phyloP scores from a whole-genome alignment of 192 early-diverging fungal species.

The Funneliformis mosseae region DNA sequence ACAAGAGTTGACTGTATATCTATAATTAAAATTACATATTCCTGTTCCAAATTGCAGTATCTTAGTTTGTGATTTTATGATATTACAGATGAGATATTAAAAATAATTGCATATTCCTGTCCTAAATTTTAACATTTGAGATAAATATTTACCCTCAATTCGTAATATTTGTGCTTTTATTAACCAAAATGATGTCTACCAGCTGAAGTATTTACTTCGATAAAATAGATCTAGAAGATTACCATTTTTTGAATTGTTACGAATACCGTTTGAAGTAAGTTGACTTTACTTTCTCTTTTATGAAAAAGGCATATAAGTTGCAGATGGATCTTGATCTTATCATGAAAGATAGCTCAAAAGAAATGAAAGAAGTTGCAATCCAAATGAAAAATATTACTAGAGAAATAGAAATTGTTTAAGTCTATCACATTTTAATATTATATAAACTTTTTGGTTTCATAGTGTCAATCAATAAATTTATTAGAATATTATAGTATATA shows the following conservation, averaged over 20 bases:
- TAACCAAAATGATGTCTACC: too few relatives aligned
- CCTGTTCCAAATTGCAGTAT: conserved; percentile 29
- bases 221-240: conserved; percentile 29
- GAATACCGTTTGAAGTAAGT: conserved; percentile 25
- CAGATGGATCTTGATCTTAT: conserved; percentile 31
- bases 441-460: too few relatives aligned
- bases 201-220: conserved; percentile 29
- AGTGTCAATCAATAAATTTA: too few relatives aligned
- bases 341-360: conserved; percentile 24
- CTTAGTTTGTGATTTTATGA: conserved; percentile 28
- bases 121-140: conserved; percentile 31
- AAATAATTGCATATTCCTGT: conserved; percentile 30
- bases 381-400: too few relatives aligned
- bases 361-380: conserved; percentile 32
- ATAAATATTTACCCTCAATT: conserved; percentile 23
- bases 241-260: conserved; percentile 31
- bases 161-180: too few relatives aligned
- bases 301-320: conserved; percentile 24
- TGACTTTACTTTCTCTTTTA: conserved; percentile 33
- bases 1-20: too few relatives aligned
- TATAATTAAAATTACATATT: conserved; percentile 30
- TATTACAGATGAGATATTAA: conserved; percentile 34
- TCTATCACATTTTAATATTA: too few relatives aligned
- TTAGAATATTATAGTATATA: too few relatives aligned
- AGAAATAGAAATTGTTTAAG: too few relatives aligned